Base-by-base conservation (phyloP, 305 asterid genomes). In the Fraxinus sp. region DNA sequence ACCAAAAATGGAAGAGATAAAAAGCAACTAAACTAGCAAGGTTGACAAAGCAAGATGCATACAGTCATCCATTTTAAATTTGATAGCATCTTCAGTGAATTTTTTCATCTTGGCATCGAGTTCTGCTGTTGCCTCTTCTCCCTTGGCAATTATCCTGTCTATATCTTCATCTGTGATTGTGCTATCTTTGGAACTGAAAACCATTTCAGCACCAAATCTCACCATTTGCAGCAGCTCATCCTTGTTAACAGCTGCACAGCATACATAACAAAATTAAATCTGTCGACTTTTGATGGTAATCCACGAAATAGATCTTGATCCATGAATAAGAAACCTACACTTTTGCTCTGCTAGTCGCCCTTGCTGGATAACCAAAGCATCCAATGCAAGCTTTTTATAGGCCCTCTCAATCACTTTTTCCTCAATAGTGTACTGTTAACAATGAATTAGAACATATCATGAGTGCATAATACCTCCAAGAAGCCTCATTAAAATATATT, bases 171-270 rank as follows among this genome's bases (percentile, higher is more conserved):
- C 99, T 4, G 99, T 97, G 82, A 97, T 97, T 36, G 99, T 97
- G 89, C 98, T 93, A 88, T 95, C 99, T 90, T 97, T 97, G 86
- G 99, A 95, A 86, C 98, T 95, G 93, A 97, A 97, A 86, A 97
- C 99, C 98, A 97, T 97, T 93, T 94, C 99, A 79, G 99, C 99
- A 87, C 99, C 99, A 90, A 94, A 97, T 79, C 99, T 91, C 86
- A 97, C 98, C 99, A 94, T 97, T 88, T 97, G 98, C 79, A 97
- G 93, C 86, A 97, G 92, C 86, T 97, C 99, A 84, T 95, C 99
- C 89, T 97, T 97, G 83, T 97, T 97, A 35, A 93, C 99, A 91
- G 98, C 98, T 97, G 89, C 87, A 87, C 71, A 70, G 41, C 86
- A 87, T 22, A 82, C 64, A 13, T 13, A 64, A 55, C 44, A 78